Evolutionary conservation across 306 rosid species (phyloP), one percentile per base, ranked within the genome.

Genomic region (Alnus rubra): DNA sequence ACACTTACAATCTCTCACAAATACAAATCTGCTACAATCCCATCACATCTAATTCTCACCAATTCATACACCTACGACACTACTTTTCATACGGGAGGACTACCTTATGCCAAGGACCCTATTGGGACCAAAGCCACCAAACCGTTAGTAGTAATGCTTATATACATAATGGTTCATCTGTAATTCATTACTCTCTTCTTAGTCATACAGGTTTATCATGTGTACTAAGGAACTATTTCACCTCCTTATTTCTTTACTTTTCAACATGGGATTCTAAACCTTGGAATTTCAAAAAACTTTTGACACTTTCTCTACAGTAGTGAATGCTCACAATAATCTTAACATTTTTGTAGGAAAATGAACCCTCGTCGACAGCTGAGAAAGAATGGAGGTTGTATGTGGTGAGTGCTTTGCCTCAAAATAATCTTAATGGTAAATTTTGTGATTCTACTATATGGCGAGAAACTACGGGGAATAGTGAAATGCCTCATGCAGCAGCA

Each of bases 341-440:
- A 42, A 37, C 76, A 19, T 80, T 63, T 78, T 5, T 75, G 54
- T 52, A 83, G 92, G 87, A 74, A 44, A 88, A 79, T 72, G 89
- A 82, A 78, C 71, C 59, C 75, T 53, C 83, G 60, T 7, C 49
- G 71, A 74, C 28, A 62, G 69, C 78, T 65, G 75, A 64, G 65
- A 82, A 83, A 65, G 84, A 81, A 73, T 79, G 88, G 91, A 79
- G 79, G 80, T 69, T 35, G 53, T 52, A 31, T 62, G 42, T 37
- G 56, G 68, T 33, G 12, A 56, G 71, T 28, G 72, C 44, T 76
- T 76, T 70, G 59, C 44, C 45, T 16, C 83, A 83, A 74, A 78
- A 59, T 35, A 74, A 81, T 81, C 69, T 81, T 73, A 67, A 54
- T 23, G 45, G 80, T 68, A 85, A 77, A 14, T 76, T 51, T 77